Conservation (phyloP, 1,139 yeast genomes). For the Candida frijolesensis region DNA sequence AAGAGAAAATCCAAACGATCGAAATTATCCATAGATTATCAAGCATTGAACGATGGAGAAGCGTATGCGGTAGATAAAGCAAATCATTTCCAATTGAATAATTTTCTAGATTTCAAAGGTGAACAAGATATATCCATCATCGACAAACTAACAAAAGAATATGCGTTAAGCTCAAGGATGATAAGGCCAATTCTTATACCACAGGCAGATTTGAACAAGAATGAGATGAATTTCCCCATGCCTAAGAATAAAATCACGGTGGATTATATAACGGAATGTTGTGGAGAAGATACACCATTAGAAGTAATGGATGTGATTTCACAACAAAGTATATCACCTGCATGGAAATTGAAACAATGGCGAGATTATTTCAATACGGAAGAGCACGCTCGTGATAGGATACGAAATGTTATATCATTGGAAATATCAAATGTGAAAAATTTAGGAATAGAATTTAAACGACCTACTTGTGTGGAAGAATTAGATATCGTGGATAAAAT, state of each 20-base stretch:
- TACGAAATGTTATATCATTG: constrained; percentile 77
- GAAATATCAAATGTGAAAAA: constrained; percentile 65
- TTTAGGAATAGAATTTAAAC: constrained; percentile 50
- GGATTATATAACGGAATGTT: constrained; percentile 54
- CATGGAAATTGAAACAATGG: constrained; percentile 80
- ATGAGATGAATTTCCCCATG: constrained; percentile 44
- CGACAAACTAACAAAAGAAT: constrained; percentile 36
- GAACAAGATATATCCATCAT: constrained; percentile 18
- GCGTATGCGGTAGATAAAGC: constrained; percentile 57
- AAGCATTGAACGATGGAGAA: constrained; percentile 78
- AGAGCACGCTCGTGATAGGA: constrained; percentile 55
- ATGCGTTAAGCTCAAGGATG: constrained; percentile 30
- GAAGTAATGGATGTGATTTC: constrained; percentile 92
- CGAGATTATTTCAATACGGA: constrained; percentile 63
- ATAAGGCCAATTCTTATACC: constrained; percentile 37
- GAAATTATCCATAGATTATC: constrained; percentile 65
- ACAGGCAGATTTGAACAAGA: constrained; percentile 25
- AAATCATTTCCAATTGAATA: constrained; percentile 62
- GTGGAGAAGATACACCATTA: constrained; percentile 66
- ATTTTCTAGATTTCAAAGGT: constrained; percentile 29
- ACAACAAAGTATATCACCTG: constrained; percentile 61
- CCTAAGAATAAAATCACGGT: constrained; percentile 46
- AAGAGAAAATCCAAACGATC: constrained; percentile 61
- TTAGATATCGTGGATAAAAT: constrained; percentile 71
- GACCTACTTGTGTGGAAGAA: constrained; percentile 70